Evolutionary conservation across 1,284 basidiomycete species (phyloP), one percentile per base, ranked within the genome.

Genomic region (Trichosporon faecale): DNA sequence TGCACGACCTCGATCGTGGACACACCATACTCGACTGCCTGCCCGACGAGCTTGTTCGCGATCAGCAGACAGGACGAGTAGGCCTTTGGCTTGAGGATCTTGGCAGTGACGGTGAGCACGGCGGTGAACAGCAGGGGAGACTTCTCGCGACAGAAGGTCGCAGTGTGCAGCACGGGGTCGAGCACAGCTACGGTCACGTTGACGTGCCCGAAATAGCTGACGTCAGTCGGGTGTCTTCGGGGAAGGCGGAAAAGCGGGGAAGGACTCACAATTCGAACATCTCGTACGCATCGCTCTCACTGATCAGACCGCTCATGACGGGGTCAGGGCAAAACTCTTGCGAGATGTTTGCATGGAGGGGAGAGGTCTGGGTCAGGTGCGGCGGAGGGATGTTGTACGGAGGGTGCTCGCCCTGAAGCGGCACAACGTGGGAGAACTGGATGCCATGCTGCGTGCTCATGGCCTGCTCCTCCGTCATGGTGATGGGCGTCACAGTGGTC

Each of bases 91-190:
- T 78, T 76, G 65, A 81, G 79, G 68, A 83, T 80, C 52, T 82
- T 81, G 35, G 81, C 76, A 0, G 84, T 80, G 2, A 83, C 81
- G 21, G 82, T 78, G 60, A 85, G 75, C 66, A 85, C 79, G 33
- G 83, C 78, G 1, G 82, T 79, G 72, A 84, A 85, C 18, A 85
- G 79, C 16, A 85, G 75, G 8, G 82, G 76, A n/a, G 77, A 79
- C 3, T 77, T 74, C 21, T 75, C 72, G 4, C 82, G 79, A 35
- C 80, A 79, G 67, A 78, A 82, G 7, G 76, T 74, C 0, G 79
- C 72, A 0, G 82, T 82, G 68, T 84, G 83, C 3, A 85, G 72
- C 3, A 76, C 74, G 2, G 78, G 77, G 64, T 84, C 83, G 63
- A 84, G 76, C 14, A 83, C 71, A 2, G 82, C 80, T 23, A 78